These are phyloP conservation scores for Xanthoceras sorbifolium DNA, from an alignment of 345 rosid genomes.

Conservation along the genomic window DNA sequence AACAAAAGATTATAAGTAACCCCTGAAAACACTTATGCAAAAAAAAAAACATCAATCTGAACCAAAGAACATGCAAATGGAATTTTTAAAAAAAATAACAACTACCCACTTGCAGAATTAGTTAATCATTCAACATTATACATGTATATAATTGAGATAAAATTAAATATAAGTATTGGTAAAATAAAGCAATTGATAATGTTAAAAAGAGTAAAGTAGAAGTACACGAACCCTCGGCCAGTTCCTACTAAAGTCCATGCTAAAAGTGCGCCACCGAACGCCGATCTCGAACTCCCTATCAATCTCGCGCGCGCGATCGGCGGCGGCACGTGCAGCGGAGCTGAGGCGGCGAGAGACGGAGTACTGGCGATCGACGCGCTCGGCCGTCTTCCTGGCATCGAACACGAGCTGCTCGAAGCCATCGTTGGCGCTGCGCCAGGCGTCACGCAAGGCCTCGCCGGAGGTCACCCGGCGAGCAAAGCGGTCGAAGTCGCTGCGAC, in stretches of 20 bases:
- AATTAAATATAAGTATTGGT: background rate
- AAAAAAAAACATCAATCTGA: too few relatives aligned
- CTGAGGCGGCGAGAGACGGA: conserved; percentile 64
- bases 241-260: conserved; percentile 72
- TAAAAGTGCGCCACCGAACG: conserved; percentile 60
- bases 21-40: too few relatives aligned
- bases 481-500: conserved; percentile 61
- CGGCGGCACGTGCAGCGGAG: conserved; percentile 59
- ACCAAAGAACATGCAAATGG: too few relatives aligned
- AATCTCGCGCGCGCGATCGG: conserved; percentile 67
- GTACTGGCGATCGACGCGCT: conserved; percentile 79
- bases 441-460: conserved; percentile 67
- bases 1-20: conserved; percentile 14
- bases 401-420: conserved; percentile 78
- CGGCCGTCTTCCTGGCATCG: conserved; percentile 83
- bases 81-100: too few relatives aligned
- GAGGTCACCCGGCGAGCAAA: conserved; percentile 60
- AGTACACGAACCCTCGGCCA: conserved; percentile 70
- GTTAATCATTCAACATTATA: too few relatives aligned
- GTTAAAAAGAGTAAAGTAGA: background rate
- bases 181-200: background rate
- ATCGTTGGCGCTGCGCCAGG: conserved; percentile 84
- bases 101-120: too few relatives aligned
- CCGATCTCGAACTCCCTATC: conserved; percentile 76
- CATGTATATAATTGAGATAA: too few relatives aligned